These are phyloP conservation scores for Lomentospora prolificans DNA, from an alignment of 2,329 filamentous ascomycete genomes.

Conservation along the genomic window DNA sequence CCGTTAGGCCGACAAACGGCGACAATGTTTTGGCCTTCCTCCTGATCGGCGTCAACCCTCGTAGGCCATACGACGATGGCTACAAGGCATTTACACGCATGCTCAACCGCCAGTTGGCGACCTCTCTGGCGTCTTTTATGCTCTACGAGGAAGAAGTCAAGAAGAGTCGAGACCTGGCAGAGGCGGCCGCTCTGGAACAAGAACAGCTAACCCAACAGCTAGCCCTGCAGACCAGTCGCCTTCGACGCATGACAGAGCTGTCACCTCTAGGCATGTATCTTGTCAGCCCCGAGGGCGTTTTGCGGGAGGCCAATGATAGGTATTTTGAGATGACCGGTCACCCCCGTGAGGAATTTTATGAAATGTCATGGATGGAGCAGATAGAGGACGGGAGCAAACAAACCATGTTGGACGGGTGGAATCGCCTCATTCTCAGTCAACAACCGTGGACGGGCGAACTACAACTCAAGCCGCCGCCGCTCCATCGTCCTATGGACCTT, in stretches of 20 bases:
- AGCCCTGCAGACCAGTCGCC: conserved; percentile 51
- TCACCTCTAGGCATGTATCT: conserved; percentile 81
- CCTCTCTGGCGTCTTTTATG: conserved; percentile 71
- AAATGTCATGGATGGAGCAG: conserved; percentile 62
- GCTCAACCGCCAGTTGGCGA: conserved; percentile 21
- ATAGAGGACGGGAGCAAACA: conserved; percentile 57
- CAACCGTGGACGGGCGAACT: conserved; percentile 62
- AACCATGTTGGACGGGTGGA: conserved; percentile 51
- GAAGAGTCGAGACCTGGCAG: conserved; percentile 55
- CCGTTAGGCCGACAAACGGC: conserved; percentile 55
- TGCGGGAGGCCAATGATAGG: conserved; percentile 74
- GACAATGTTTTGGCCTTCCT: conserved; percentile 69
- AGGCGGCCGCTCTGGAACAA: conserved; percentile 63
- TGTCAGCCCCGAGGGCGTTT: conserved; percentile 58
- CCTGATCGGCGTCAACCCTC: conserved; percentile 64
- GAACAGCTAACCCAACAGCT: conserved; percentile 70
- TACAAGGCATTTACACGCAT: conserved; percentile 21
- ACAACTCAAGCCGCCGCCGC: conserved; percentile 42
- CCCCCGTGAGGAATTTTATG: conserved; percentile 45
- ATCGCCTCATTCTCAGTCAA: conserved; percentile 48
- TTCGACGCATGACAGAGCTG: conserved; percentile 71
- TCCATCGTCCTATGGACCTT: conserved; percentile 46
- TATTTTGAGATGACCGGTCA: conserved; percentile 65
- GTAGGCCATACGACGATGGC: conserved; percentile 70
- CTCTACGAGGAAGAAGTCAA: conserved; percentile 70